Base-by-base conservation (phyloP, 768 basidiomycete genomes). In the Coprinopsis marcescibilis region DNA sequence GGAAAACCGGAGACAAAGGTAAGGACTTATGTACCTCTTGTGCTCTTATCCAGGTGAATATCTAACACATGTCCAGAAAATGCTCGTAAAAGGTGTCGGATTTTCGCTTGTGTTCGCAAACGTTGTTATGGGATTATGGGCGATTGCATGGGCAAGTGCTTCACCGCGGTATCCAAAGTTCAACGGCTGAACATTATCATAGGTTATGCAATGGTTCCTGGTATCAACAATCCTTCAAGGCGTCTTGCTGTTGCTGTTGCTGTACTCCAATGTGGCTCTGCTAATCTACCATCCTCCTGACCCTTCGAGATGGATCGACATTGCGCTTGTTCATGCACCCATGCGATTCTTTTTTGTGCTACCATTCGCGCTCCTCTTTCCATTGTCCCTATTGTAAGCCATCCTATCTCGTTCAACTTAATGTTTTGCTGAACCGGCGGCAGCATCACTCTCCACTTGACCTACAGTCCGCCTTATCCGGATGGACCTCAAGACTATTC, bases 241-340 rank as follows among this genome's bases (percentile, higher is more conserved):
- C 0, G 56, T 92, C 25, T 66, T 91, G 3, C 65, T 88, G 2
- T 64, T 89, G 42, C 60, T 87, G 35, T 70, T 96, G 1, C 56
- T 89, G 7, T 93, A 89, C 53, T 82, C 89, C 45, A 91, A 92
- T 58, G 56, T 91, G 37, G 81, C 80, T 0, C 72, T 95, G 4
- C 68, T 92, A 34, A 66, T 83, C 13, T 90, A 93, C 57, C 85
- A 85, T 38, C 63, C 73, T 0, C 84, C 85, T 0, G 75, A 68
- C 0, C 66, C 67, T 19, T 60, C 66, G 0, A 75, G 81, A 1
- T 89, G 89, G 0, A 62, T 94, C 32, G 90, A 93, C 61, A 80
- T 78, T 26, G 72, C 82, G 0, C 81, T 94, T 53, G 88, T 96
- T 46, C 93, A 96, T 55, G 86, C 88, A 0, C 94, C 94, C 0